Percentiles rank a stretch among this genome's conserved stretches.
phyloP scores from a whole-genome alignment of 1,284 basidiomycete genomes.

The Leucoagaricus sp. region DNA sequence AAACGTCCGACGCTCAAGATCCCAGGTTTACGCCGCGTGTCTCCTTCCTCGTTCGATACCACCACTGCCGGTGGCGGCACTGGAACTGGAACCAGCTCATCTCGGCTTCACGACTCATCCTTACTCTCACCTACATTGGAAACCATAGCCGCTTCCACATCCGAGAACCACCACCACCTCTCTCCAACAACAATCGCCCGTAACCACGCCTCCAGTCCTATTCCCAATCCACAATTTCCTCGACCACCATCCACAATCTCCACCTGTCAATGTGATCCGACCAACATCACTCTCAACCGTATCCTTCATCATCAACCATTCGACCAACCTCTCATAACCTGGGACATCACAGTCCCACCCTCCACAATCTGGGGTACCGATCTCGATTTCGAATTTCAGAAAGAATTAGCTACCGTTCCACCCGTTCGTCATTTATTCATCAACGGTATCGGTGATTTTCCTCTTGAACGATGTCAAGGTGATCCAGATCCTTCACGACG shows the following conservation, averaged over 20 bases:
- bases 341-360: neutral
- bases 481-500: conserved; percentile 10
- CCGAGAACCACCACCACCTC: neutral
- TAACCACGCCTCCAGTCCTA: neutral
- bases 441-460: conserved; percentile 11
- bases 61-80: too few relatives aligned
- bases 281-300: neutral
- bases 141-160: neutral
- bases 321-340: neutral
- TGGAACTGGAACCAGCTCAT: too few relatives aligned
- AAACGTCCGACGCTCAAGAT: neutral
- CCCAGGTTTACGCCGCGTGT: neutral
- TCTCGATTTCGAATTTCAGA: neutral
- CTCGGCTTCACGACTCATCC: too few relatives aligned
- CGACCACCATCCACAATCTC: neutral
- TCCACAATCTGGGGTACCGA: neutral
- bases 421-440: conserved; percentile 14
- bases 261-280: neutral
- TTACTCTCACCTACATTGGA: too few relatives aligned
- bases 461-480: conserved; percentile 9
- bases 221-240: neutral
- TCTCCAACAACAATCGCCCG: neutral
- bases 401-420: neutral
- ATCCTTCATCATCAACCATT: conserved; percentile 4
- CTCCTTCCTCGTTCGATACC: neutral